phyloP scores from a whole-genome alignment of 345 rosid genomes.

The Rhodamnia rubescens region DNA sequence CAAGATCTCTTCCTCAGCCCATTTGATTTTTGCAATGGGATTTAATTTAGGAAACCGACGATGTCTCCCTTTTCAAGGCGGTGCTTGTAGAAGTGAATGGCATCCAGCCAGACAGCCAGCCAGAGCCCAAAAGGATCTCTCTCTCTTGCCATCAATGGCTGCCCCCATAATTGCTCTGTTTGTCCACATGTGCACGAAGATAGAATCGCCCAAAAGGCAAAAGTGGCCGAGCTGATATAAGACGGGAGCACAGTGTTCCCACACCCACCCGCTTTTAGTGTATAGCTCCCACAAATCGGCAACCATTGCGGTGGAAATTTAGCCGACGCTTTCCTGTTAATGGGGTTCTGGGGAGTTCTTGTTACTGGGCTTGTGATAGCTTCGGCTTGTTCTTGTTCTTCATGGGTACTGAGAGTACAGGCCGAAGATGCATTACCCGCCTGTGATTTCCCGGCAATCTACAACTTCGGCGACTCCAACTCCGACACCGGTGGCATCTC shows the following conservation, averaged over 20 bases:
- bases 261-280: not conserved
- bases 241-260: not conserved
- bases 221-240: not conserved
- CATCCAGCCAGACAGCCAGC: not conserved
- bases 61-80: not conserved
- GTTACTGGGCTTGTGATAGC: not conserved
- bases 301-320: not conserved
- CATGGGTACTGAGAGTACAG: not conserved
- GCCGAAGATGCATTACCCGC: not conserved
- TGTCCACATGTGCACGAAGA: not conserved
- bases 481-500: conserved; percentile 14
- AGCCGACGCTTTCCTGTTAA: not conserved
- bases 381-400: not conserved
- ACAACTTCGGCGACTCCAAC: conserved; percentile 17
- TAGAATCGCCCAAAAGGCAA: not conserved
- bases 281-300: not conserved
- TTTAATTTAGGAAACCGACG: not conserved
- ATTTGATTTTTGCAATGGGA: not conserved
- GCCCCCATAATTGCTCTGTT: not conserved
- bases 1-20: not conserved
- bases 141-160: not conserved
- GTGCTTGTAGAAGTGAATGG: not conserved
- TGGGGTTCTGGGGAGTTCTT: not conserved
- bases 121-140: no score
- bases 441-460: conserved; percentile 8